A percentile compares a stretch with the other conserved stretches of the same genome.
phyloP scores from a whole-genome alignment of 2,329 filamentous ascomycete species.

The Aspergillus melleus region DNA sequence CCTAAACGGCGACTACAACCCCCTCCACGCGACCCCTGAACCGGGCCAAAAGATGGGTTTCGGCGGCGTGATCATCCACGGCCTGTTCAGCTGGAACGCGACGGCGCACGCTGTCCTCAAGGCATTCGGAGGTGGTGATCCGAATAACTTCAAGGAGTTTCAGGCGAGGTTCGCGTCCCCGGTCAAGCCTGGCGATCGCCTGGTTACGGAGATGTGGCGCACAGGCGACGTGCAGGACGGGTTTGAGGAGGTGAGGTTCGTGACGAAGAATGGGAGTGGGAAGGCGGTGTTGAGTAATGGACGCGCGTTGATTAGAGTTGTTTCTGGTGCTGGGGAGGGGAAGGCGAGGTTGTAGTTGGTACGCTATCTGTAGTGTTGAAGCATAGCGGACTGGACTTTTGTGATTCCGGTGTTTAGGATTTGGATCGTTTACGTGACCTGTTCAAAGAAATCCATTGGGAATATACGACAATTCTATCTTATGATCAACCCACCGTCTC shows the following conservation, averaged over 20 bases:
- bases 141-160: slow-evolving; percentile 80
- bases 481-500: slow-evolving; percentile 9
- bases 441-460: not conserved
- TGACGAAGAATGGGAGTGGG: slow-evolving; percentile 71
- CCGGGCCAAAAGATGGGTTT: slow-evolving; percentile 87
- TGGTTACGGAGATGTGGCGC: slow-evolving; percentile 77
- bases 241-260: slow-evolving; percentile 81
- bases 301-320: slow-evolving; percentile 69
- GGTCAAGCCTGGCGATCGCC: slow-evolving; percentile 77
- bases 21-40: slow-evolving; percentile 81
- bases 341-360: not conserved
- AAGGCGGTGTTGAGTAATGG: slow-evolving; percentile 87
- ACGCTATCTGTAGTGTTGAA: no score
- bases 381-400: no score
- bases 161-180: slow-evolving; percentile 85
- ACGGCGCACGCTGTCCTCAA: slow-evolving; percentile 71
- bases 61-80: slow-evolving; percentile 83
- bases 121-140: slow-evolving; percentile 72
- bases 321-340: slow-evolving; percentile 21
- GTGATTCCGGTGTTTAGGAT: no score
- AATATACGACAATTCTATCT: not conserved
- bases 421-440: no score
- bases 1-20: slow-evolving; percentile 91
- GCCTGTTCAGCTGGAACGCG: slow-evolving; percentile 81
- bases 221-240: slow-evolving; percentile 61